These are phyloP conservation scores for Trichoderma sp. DNA, from an alignment of 2,329 filamentous ascomycete genomes.

Conservation along the genomic window DNA sequence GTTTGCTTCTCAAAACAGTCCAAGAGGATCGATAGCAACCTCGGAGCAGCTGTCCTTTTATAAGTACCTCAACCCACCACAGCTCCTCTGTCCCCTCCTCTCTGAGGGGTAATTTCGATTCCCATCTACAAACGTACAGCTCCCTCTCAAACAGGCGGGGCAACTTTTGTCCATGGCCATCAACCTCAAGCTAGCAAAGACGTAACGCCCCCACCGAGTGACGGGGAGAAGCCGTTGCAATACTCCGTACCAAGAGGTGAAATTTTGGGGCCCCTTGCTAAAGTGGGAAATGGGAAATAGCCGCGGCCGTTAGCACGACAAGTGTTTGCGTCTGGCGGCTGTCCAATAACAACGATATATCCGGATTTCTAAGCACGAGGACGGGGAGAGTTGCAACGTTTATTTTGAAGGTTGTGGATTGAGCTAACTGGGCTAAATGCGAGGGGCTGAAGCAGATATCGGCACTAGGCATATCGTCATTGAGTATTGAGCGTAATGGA, in stretches of 20 bases:
- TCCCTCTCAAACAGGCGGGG: neutral
- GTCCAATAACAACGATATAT: conserved; percentile 7
- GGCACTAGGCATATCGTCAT: neutral
- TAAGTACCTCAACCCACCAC: neutral
- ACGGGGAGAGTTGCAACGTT: conserved; percentile 4
- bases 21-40: neutral
- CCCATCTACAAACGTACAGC: neutral
- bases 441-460: neutral
- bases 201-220: neutral
- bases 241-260: neutral
- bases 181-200: neutral
- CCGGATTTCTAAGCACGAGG: conserved; percentile 16
- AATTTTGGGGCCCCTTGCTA: neutral
- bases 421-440: neutral
- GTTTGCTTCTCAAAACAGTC: neutral
- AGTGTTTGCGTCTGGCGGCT: neutral
- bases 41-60: neutral
- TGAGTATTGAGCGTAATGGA: neutral
- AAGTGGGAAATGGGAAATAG: neutral
- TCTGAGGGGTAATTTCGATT: neutral
- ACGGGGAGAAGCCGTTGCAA: neutral
- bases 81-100: neutral
- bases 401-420: neutral
- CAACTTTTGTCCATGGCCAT: neutral
- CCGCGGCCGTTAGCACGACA: neutral